Conservation (phyloP, 2,329 filamentous ascomycete species). For the Aspergillus fumigatus region DNA sequence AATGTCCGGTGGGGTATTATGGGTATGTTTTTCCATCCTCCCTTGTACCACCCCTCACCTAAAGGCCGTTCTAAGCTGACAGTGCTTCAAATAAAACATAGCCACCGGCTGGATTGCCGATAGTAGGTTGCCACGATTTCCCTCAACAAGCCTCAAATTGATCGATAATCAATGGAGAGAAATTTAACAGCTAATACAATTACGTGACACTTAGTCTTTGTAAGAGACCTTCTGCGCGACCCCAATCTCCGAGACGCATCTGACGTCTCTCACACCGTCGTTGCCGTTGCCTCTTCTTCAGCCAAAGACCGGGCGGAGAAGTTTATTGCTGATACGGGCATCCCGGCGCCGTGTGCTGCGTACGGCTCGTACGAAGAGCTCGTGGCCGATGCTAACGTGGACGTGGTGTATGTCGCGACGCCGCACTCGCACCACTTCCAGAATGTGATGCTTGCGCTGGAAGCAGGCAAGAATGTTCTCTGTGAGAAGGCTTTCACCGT, state of each 20-base stretch:
- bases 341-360: slow-evolving; percentile 62
- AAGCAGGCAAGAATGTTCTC: slow-evolving; percentile 80
- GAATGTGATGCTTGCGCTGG: slow-evolving; percentile 77
- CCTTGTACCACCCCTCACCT: background rate
- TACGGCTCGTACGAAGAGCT: slow-evolving; percentile 82
- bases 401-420: slow-evolving; percentile 85
- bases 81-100: slow-evolving; percentile 13
- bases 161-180: background rate
- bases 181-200: background rate
- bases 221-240: slow-evolving; percentile 72
- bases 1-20: slow-evolving; percentile 43
- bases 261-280: slow-evolving; percentile 71
- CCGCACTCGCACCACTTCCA: slow-evolving; percentile 93
- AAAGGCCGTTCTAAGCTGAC: slow-evolving; percentile 12
- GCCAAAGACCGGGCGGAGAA: slow-evolving; percentile 64
- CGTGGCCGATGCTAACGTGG: slow-evolving; percentile 70
- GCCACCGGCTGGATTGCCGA: slow-evolving; percentile 43
- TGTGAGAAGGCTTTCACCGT: slow-evolving; percentile 91
- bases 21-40: slow-evolving; percentile 25
- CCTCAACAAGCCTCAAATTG: background rate
- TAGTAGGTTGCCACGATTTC: slow-evolving; percentile 22
- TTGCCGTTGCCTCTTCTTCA: slow-evolving; percentile 74
- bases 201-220: slow-evolving; percentile 49
- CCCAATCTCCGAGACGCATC: slow-evolving; percentile 63
- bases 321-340: slow-evolving; percentile 68